A percentile compares a stretch with the other conserved stretches of the same genome.
These are phyloP conservation scores for Phytopythium delawarense DNA, from an alignment of 352 stramenopile genomes.

Conservation along the genomic window DNA sequence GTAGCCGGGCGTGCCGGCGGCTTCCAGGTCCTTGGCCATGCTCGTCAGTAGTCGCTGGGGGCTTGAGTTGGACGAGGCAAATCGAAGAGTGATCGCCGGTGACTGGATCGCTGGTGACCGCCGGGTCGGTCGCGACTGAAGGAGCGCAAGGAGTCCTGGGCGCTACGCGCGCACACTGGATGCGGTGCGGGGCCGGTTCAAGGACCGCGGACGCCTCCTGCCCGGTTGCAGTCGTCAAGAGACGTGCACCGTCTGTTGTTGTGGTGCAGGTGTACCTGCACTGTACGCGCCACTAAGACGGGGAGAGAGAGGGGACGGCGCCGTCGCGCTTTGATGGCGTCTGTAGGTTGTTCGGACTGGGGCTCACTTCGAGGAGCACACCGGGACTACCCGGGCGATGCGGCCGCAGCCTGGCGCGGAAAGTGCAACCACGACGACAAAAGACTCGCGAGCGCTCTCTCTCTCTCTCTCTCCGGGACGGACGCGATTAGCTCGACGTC, in stretches of 20 bases:
- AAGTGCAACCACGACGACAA: conserved; percentile 7
- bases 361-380: background rate
- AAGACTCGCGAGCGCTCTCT: background rate
- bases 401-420: background rate
- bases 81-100: conserved; percentile 4
- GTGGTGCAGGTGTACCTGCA: background rate
- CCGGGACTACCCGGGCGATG: background rate
- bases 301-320: background rate
- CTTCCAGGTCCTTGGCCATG: conserved; percentile 9
- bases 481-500: conserved; percentile 2
- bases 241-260: background rate
- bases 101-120: background rate
- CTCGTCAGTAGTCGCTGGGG: background rate
- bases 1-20: conserved; percentile 15
- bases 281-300: background rate
- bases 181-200: background rate
- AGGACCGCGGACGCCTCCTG: background rate
- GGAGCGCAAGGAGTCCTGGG: background rate
- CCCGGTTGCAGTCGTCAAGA: background rate
- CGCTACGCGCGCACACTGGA: too few species aligned
- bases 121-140: background rate
- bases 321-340: background rate
- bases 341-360: background rate
- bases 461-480: too few species aligned
- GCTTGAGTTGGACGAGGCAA: conserved; percentile 1